phyloP scores from a whole-genome alignment of 768 basidiomycete genomes.

The Lactarius evosmus region DNA sequence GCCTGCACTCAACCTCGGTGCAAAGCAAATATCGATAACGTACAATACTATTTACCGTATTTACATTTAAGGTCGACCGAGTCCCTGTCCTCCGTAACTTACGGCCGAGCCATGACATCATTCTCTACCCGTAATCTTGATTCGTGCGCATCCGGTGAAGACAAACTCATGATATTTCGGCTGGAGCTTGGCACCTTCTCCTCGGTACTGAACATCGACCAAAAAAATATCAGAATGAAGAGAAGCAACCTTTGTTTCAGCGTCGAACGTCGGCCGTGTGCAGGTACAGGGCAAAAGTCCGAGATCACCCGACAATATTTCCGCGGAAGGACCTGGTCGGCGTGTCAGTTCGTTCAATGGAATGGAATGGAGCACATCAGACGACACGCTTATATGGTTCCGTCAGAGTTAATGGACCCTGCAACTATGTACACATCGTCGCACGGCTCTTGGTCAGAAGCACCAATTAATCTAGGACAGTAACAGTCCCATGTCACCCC shows the following conservation, averaged over 20 bases:
- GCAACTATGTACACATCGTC: neutral
- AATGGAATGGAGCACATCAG: neutral
- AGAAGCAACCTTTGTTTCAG: constrained; percentile 2
- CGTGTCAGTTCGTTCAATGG: neutral
- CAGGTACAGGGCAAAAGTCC: constrained; percentile 16
- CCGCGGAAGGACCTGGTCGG: neutral
- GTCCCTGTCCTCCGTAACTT: neutral
- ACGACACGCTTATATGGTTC: neutral
- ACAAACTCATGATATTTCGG: neutral
- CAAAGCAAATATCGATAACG: too few relatives aligned
- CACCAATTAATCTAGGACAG: neutral
- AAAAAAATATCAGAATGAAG: neutral
- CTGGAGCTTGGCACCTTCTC: neutral
- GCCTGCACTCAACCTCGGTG: neutral
- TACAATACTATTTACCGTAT: neutral
- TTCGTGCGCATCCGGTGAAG: neutral
- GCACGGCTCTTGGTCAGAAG: neutral
- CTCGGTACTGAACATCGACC: neutral
- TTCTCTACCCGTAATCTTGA: neutral
- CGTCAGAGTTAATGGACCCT: neutral
- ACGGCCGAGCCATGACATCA: neutral
- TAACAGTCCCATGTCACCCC: neutral
- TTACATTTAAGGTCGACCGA: neutral
- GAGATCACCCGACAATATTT: constrained; percentile 17
- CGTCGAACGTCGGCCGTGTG: neutral